These are phyloP conservation scores for Cantharellus cinnabarinus DNA, from an alignment of 768 basidiomycete species.

Conservation along the genomic window DNA sequence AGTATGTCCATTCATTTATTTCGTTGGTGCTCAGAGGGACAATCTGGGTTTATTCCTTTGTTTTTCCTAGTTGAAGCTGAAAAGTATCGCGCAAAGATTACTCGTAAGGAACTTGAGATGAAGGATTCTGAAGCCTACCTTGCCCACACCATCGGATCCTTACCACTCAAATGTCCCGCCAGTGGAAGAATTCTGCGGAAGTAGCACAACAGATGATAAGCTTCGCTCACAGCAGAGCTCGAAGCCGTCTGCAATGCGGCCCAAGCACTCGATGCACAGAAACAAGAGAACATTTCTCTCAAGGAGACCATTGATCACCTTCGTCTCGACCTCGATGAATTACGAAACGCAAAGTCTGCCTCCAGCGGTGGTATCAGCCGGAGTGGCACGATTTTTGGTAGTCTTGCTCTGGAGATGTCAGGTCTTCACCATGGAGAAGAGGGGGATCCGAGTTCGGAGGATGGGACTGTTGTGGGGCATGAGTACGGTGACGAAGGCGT, in stretches of 20 bases:
- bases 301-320: conserved; percentile 94
- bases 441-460: conserved; percentile 21
- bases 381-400: conserved; percentile 12
- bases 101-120: conserved; percentile 54
- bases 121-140: conserved; percentile 17
- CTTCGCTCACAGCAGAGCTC: conserved; percentile 52
- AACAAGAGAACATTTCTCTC: conserved; percentile 79
- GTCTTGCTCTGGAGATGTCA: conserved; percentile 16
- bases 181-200: neutral
- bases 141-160: neutral
- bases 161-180: conserved; percentile 10
- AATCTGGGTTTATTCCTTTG: neutral
- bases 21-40: neutral
- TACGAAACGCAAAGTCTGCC: conserved; percentile 32
- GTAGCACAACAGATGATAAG: conserved; percentile 17
- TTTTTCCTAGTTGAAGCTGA: conserved; percentile 43
- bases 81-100: conserved; percentile 51
- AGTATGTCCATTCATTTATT: conserved; percentile 24
- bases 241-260: conserved; percentile 48
- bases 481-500: conserved; percentile 60
- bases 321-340: conserved; percentile 84
- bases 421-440: neutral
- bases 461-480: conserved; percentile 29
- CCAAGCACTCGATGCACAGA: conserved; percentile 67
- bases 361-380: conserved; percentile 5